Evolutionary conservation across 2,329 filamentous ascomycete genomes (phyloP).

Genomic region (Pseudohalonectria lignicola): DNA sequence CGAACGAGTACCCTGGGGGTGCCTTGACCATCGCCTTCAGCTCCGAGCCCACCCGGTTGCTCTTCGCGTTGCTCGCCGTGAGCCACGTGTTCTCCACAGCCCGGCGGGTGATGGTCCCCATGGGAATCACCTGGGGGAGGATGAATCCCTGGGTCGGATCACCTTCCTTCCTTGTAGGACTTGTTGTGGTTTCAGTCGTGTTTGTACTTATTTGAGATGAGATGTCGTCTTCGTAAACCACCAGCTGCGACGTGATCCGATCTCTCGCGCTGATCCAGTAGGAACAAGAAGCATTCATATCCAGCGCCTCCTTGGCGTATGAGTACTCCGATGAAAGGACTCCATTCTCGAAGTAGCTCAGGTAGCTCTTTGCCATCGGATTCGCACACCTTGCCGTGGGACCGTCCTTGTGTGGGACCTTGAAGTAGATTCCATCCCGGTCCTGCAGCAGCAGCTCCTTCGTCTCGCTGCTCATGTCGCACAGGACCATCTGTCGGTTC

Average conservation of each 20-base stretch:
- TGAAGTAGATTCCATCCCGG: constrained; percentile 61
- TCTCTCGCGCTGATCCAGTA: constrained; percentile 98
- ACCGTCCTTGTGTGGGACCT: constrained; percentile 92
- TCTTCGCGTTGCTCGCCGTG: constrained; percentile 93
- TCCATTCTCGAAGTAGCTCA: constrained; percentile 84
- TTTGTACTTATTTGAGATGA: constrained; percentile 24
- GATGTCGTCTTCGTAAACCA: constrained; percentile 62
- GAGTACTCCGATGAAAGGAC: constrained; percentile 76
- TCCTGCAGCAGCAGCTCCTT: constrained; percentile 58
- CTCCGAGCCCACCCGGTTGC: constrained; percentile 90
- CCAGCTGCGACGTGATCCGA: constrained; percentile 89
- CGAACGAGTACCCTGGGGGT: constrained; percentile 82
- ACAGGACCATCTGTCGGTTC: constrained; percentile 59
- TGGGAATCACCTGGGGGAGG: constrained; percentile 88
- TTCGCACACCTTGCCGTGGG: constrained; percentile 73
- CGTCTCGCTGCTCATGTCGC: constrained; percentile 68
- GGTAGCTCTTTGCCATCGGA: constrained; percentile 84
- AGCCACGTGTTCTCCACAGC: constrained; percentile 98
- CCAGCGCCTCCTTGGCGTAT: constrained; percentile 86
- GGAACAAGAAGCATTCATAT: constrained; percentile 98
- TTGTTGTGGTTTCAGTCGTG: too few species aligned
- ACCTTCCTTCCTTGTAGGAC: too few species aligned
- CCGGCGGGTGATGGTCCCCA: constrained; percentile 92
- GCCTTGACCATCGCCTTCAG: constrained; percentile 95
- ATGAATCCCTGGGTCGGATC: constrained; percentile 59